Conservation (phyloP, 1,284 basidiomycete species). For the Chiua sp. region DNA sequence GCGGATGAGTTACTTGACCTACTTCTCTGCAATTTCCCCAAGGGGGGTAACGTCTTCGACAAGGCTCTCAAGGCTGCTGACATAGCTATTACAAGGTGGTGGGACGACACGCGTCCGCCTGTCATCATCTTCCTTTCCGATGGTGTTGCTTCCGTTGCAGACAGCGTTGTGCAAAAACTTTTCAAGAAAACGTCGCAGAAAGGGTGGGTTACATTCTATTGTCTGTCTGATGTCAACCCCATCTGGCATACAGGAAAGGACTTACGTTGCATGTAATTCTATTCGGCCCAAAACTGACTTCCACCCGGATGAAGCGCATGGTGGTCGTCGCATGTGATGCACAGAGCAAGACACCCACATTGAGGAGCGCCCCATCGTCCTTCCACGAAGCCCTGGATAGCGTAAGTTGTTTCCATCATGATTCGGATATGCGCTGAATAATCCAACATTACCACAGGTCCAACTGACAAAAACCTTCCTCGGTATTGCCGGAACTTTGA, state of each 20-base stretch:
- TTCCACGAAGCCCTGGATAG: slow-evolving; percentile 59
- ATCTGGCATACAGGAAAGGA: slow-evolving; percentile 46
- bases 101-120: slow-evolving; percentile 59
- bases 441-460: slow-evolving; percentile 40
- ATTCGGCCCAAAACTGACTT: slow-evolving; percentile 49
- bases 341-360: slow-evolving; percentile 42
- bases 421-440: no score
- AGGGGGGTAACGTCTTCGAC: slow-evolving; percentile 54
- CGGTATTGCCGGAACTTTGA: slow-evolving; percentile 61
- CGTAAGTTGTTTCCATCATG: slow-evolving; percentile 34
- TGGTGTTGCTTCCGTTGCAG: slow-evolving; percentile 43
- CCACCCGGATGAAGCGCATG: slow-evolving; percentile 51
- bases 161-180: slow-evolving; percentile 45
- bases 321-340: slow-evolving; percentile 54
- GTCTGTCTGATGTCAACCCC: background rate
- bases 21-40: slow-evolving; percentile 41
- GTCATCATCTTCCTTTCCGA: slow-evolving; percentile 67
- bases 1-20: slow-evolving; percentile 50
- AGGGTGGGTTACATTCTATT: slow-evolving; percentile 43
- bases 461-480: slow-evolving; percentile 62
- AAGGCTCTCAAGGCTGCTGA: slow-evolving; percentile 46
- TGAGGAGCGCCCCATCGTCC: slow-evolving; percentile 46
- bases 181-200: slow-evolving; percentile 46
- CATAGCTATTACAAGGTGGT: slow-evolving; percentile 47
- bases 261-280: slow-evolving; percentile 63